Base-by-base conservation (phyloP, 192 early-diverging fungal genomes). In the Entophlyctis luteolus region DNA sequence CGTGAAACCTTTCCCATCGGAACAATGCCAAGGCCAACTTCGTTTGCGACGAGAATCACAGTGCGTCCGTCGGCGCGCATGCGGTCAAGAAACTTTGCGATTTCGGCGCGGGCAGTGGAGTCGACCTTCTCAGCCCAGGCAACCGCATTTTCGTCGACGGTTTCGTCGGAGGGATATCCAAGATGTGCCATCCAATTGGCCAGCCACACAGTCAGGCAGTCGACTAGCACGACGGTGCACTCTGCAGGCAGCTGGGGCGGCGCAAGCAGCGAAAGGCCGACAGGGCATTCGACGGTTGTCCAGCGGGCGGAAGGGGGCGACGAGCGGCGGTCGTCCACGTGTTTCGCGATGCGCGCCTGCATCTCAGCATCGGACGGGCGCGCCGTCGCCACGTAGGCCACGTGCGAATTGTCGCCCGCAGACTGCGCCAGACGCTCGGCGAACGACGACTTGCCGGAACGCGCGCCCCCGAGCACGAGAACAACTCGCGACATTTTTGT, bases 121-220 rank as follows among this genome's bases (percentile, higher is more conserved):
- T 72, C 71, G 14, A 68, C 57, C 20, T 35, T 55, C 4, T 72
- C 35, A 5, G 58, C 60, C 55, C 55, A 72, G 20, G 20, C 34
- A 27, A 72, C 71, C 12, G 71, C 68, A 22, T 58, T 50, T 3
- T 65, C 71, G 22, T 70, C 55, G 14, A 72, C 37, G 4, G 14
- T 36, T 29, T 63, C 56, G 27, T 55, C 66, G 0, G 1, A 16
- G 16, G 67, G 56, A 18, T 35, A 62, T 10, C 71, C 71, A 32
- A 34, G 31, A 4, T 5, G 25, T 10, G 23, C 49, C 62, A 72
- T 72, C 58, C 32, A 65, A 49, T 72, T 71, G 10, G 47, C 42
- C 1, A 72, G 66, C 71, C 71, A 72, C 1, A 67, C 42, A 5
- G 71, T 72, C 8, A 72, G 27, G 31, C 71, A 72, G 42, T 72